Conservation (phyloP, 2,329 filamentous ascomycete species). For the Pseudofabraea citricarpa region DNA sequence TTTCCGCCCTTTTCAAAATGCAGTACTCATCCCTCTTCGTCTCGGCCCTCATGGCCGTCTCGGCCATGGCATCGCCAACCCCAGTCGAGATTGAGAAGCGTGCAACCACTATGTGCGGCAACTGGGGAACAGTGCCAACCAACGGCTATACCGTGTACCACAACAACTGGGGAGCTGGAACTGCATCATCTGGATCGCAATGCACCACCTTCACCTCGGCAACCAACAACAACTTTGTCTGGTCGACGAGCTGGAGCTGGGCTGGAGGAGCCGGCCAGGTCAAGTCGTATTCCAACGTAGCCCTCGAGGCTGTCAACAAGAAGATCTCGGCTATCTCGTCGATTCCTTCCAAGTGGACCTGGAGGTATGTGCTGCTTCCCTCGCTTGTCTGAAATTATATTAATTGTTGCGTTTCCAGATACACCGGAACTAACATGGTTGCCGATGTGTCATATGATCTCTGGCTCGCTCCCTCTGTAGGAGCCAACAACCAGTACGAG, state of each 20-base stretch:
- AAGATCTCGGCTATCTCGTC: constrained; percentile 29
- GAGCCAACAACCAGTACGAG: constrained; percentile 46
- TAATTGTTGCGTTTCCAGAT: constrained; percentile 21
- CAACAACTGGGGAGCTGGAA: constrained; percentile 38
- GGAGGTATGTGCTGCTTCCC: constrained; percentile 26
- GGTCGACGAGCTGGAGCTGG: constrained; percentile 40
- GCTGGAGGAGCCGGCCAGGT: constrained; percentile 23
- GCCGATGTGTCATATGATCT: constrained; percentile 59
- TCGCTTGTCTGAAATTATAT: no score
- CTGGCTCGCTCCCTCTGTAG: constrained; percentile 49
- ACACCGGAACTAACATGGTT: constrained; percentile 43
- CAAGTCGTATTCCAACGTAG: constrained; percentile 24
- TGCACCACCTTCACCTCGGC: constrained; percentile 38
- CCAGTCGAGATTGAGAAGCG: constrained; percentile 26
- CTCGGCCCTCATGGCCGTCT: constrained; percentile 25
- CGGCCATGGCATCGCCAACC: constrained; percentile 7
- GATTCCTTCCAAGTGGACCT: constrained; percentile 34
- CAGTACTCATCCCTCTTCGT: constrained; percentile 13
- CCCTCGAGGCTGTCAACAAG: constrained; percentile 26
- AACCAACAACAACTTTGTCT: constrained; percentile 31
- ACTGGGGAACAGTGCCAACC: constrained; percentile 12
- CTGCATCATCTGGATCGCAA: constrained; percentile 38
- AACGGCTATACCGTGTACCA: constrained; percentile 32
- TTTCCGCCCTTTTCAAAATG: constrained; percentile 10
- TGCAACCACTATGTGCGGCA: constrained; percentile 18